These are phyloP conservation scores for Syncephalastrum monosporum DNA, from an alignment of 371 early-diverging fungal genomes.

Conservation along the genomic window DNA sequence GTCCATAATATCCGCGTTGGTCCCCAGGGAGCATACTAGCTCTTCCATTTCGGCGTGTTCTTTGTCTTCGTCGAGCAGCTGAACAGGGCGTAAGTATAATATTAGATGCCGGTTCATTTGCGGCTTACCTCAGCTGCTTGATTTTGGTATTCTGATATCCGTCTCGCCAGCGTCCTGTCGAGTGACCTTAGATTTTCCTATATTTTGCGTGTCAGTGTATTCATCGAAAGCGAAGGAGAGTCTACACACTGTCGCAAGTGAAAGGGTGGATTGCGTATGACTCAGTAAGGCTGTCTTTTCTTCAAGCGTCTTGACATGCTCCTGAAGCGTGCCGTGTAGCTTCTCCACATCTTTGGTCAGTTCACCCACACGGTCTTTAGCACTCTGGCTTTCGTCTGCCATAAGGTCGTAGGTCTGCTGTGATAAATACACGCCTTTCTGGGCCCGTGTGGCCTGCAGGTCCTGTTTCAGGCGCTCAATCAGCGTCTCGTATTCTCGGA, in stretches of 20 bases:
- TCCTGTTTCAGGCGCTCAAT: conserved; percentile 67
- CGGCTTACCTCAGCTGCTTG: conserved; percentile 1
- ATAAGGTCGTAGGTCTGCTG: conserved; percentile 58
- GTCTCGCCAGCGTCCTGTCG: neutral
- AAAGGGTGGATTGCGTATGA: neutral
- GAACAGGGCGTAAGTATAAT: neutral
- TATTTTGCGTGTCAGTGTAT: no score
- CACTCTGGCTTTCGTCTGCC: conserved; percentile 53
- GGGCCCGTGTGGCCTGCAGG: conserved; percentile 64
- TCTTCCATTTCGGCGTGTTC: conserved; percentile 10
- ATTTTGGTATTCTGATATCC: conserved; percentile 7
- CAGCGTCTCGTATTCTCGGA: conserved; percentile 77
- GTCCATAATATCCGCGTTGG: conserved; percentile 13
- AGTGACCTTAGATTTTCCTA: conserved; percentile 5
- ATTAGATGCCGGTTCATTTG: neutral
- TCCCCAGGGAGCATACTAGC: conserved; percentile 10
- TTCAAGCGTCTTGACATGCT: conserved; percentile 24
- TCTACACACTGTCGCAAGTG: neutral
- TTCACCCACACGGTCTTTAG: conserved; percentile 41
- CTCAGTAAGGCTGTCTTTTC: conserved; percentile 11
- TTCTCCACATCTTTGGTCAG: conserved; percentile 8
- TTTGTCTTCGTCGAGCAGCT: neutral
- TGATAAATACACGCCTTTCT: conserved; percentile 73
- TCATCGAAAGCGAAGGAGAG: no score
- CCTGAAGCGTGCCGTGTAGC: conserved; percentile 35